Evolutionary conservation across 371 early-diverging fungal genomes (phyloP).

Genomic region (Lichtheimia ramosa): DNA sequence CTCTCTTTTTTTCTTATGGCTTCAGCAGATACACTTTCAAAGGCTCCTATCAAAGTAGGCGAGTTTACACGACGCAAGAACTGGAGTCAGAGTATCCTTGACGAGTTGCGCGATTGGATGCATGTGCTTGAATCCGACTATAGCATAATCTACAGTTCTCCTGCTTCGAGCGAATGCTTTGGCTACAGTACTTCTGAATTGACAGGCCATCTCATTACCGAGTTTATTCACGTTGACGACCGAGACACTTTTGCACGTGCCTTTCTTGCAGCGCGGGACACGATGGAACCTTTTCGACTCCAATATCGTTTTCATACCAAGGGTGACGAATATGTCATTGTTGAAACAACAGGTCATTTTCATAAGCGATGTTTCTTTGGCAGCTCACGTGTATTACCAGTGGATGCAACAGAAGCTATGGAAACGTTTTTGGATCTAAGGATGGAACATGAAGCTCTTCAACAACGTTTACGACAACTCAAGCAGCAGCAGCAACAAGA

Average conservation of each 20-base stretch:
- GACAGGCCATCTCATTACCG: constrained; percentile 48
- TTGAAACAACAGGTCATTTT: constrained; percentile 52
- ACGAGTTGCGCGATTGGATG: constrained; percentile 61
- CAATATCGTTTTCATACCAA: constrained; percentile 53
- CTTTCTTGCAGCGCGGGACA: constrained; percentile 39
- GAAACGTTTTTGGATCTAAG: constrained; percentile 58
- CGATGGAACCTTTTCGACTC: constrained; percentile 35
- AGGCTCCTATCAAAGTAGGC: neutral
- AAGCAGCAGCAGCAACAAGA: constrained; percentile 7
- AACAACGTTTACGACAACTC: constrained; percentile 8
- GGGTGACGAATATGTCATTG: constrained; percentile 46
- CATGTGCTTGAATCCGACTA: constrained; percentile 57
- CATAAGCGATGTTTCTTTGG: constrained; percentile 45
- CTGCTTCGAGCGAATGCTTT: constrained; percentile 51
- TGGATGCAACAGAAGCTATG: constrained; percentile 45
- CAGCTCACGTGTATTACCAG: constrained; percentile 50
- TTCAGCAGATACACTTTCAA: neutral
- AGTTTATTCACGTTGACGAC: constrained; percentile 54
- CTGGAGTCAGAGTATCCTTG: constrained; percentile 55
- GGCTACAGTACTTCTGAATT: constrained; percentile 63
- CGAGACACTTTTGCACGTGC: constrained; percentile 17
- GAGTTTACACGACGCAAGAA: constrained; percentile 58
- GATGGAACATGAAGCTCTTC: constrained; percentile 53
- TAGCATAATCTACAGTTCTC: constrained; percentile 59
- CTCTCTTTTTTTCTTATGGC: neutral